Evolutionary conservation across 768 basidiomycete species (phyloP), one percentile per base, ranked within the genome.

Genomic region (Rhodosporidiobolus sp.): DNA sequence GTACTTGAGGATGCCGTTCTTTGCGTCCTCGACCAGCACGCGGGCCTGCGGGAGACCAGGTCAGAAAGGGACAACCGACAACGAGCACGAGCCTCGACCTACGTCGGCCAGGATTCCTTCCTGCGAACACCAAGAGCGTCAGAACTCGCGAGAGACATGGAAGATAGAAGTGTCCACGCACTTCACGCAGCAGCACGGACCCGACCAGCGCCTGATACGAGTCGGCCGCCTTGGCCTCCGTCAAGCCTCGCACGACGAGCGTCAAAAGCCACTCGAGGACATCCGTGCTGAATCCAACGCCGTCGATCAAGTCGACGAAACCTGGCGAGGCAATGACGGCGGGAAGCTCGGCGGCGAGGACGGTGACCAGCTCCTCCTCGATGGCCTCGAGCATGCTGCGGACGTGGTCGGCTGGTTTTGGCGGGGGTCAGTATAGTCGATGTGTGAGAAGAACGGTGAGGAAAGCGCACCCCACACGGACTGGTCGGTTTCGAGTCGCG

Each of bases 231-330:
- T 85, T 88, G 70, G 83, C 83, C 73, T 88, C 89, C 66, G 80
- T 85, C 76, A 91, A 83, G 0, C 89, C 70, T 86, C 77, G 89
- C 78, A 78, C 87, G 79, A 67, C 89, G 79, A 49, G 88, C 11
- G 86, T 86, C 85, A 94, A 87, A 3, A 89, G 86, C 73, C 73
- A 74, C 55, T 91, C 89, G 0, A 95, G 87, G 63, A 88, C 83
- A 75, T 97, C 93, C 1, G 82, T 84, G 38, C 87, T 83, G 70
- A 85, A 87, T 0, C 89, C 90, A 70, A 90, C 88, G 3, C 85
- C 84, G 71, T 89, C 86, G 82, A 94, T 85, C 56, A 95, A 83
- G 30, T 88, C 87, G 24, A 86, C 81, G 87, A 93, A 92, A 32
- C 92, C 90, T 7, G 82, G 75, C 63, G 86, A 85, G 49, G 84